These are phyloP conservation scores for Echinosophora koreensis DNA, from an alignment of 306 rosid genomes.

Conservation along the genomic window DNA sequence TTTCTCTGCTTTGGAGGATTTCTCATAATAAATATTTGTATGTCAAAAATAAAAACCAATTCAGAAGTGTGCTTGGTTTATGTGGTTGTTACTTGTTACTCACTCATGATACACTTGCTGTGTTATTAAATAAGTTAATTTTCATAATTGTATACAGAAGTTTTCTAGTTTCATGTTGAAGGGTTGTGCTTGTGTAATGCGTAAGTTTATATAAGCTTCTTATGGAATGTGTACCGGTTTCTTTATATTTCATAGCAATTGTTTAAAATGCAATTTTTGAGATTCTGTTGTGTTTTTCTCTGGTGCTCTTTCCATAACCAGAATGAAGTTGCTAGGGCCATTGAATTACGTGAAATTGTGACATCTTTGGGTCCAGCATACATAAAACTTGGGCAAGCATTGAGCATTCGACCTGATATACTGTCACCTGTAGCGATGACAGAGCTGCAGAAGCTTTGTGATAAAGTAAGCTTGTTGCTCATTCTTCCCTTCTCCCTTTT, in stretches of 20 bases:
- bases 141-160: slow-evolving; percentile 4
- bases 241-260: slow-evolving; percentile 38
- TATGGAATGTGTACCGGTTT: not conserved
- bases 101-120: not conserved
- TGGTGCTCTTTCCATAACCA: slow-evolving; percentile 54
- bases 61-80: not conserved
- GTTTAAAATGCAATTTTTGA: slow-evolving; percentile 30
- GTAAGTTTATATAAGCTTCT: slow-evolving; percentile 9
- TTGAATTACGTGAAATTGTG: slow-evolving; percentile 92
- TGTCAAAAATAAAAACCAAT: not conserved
- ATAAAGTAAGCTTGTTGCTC: slow-evolving; percentile 67
- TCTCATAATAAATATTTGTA: not conserved
- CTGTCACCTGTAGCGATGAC: slow-evolving; percentile 95
- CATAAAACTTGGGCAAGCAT: slow-evolving; percentile 98
- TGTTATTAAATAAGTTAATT: slow-evolving; percentile 2
- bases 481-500: not conserved
- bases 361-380: slow-evolving; percentile 99
- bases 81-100: slow-evolving; percentile 2
- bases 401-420: slow-evolving; percentile 97
- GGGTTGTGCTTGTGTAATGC: slow-evolving; percentile 26
- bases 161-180: slow-evolving; percentile 39
- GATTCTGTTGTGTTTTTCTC: slow-evolving; percentile 34
- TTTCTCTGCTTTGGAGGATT: slow-evolving; percentile 21
- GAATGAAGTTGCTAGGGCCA: slow-evolving; percentile 98
- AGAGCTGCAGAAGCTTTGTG: slow-evolving; percentile 98